Evolutionary conservation across 805 yeast genomes (phyloP), one percentile per base, ranked within the genome.

Genomic region (Candida ovalis): DNA sequence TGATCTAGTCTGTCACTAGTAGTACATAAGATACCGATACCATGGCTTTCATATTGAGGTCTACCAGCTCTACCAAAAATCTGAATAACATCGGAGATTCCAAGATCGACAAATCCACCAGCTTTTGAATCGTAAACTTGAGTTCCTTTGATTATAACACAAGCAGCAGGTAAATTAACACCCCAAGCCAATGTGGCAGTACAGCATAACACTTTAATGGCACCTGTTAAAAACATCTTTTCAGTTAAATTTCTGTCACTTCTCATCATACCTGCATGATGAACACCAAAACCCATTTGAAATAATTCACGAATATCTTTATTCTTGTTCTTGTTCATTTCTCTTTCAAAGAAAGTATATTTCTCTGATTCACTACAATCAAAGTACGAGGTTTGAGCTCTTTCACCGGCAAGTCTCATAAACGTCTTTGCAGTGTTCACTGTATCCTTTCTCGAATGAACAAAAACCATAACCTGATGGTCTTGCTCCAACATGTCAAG

Each of bases 161-260:
- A 96, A 1, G 97, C 97, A 6, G 99, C 99, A 1, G 99, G 99
- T 50, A 94, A 73, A 62, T 94, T 94, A 18, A 94, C 98, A 78
- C 99, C 99, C 99, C 99, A 94, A 0, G 99, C 99, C 49, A 94
- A 77, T 0, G 99, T 94, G 0, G 99, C 96, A 2, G 99, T 94
- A 76, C 97, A 90, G 59, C 96, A 86, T 17, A 94, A 70, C 0
- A 94, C 98, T 50, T 84, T 87, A 53, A 94, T 85, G 0, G 90
- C 86, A 38, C 99, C 98, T 27, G 75, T 71, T 27, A 83, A 73
- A 63, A 94, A 94, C 85, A 92, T 78, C 61, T 83, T 84, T 59
- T 95, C 99, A 0, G 95, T 85, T 45, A 90, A 62, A 60, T 90
- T 91, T 60, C 99, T 78, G 61, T 94, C 99, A 0, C 90, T 70